A percentile compares a stretch with the other conserved stretches of the same genome.
phyloP scores from a whole-genome alignment of 2,329 filamentous ascomycete species.

The Fusarium pseudonygamai region DNA sequence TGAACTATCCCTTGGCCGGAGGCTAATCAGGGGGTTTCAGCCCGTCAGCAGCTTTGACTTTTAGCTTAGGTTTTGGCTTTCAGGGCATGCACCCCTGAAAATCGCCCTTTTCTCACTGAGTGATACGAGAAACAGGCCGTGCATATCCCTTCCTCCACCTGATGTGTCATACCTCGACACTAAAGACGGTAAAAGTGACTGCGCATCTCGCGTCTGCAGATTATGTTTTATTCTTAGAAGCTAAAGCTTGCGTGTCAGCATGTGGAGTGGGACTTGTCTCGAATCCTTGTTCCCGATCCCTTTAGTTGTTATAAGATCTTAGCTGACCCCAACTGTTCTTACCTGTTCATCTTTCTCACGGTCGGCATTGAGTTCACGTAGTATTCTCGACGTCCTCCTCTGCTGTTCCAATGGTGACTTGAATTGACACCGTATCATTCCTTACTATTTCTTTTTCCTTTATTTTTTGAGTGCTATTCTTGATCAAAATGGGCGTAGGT shows the following conservation, averaged over 20 bases:
- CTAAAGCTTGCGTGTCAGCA: constrained; percentile 16
- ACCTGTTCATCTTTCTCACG: background rate
- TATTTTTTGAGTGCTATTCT: background rate
- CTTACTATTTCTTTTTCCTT: background rate
- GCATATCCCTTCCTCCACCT: constrained; percentile 21
- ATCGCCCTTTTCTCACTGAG: background rate
- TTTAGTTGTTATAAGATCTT: constrained; percentile 28
- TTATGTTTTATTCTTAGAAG: constrained; percentile 32
- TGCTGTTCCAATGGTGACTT: constrained; percentile 23
- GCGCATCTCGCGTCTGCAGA: constrained; percentile 15
- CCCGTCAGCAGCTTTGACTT: constrained; percentile 4
- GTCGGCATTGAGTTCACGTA: background rate
- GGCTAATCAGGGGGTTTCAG: constrained; percentile 19
- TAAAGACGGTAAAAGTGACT: background rate
- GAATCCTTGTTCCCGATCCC: constrained; percentile 12
- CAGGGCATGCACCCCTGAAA: constrained; percentile 23
- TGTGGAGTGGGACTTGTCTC: constrained; percentile 19
- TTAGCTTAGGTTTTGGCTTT: background rate
- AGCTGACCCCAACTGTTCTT: background rate
- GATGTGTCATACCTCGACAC: constrained; percentile 5
- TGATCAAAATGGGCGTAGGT: constrained; percentile 34
- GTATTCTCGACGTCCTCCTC: too few species aligned
- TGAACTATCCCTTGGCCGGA: background rate
- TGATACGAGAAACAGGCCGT: constrained; percentile 10
- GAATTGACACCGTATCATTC: constrained; percentile 4